These are phyloP conservation scores for Phlebiopsis gigantea DNA, from an alignment of 768 basidiomycete genomes.

Conservation along the genomic window DNA sequence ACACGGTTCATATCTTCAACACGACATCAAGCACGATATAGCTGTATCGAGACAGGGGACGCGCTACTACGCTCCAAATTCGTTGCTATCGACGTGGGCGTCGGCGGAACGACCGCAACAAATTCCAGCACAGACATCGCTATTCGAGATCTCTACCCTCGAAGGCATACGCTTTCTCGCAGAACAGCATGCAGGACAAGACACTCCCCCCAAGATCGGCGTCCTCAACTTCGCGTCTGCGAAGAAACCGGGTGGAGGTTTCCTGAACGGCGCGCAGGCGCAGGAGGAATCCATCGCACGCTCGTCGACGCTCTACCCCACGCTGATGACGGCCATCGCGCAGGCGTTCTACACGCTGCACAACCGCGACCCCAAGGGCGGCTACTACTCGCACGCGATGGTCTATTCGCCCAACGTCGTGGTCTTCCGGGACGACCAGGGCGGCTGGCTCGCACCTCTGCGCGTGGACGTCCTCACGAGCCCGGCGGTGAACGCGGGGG, in stretches of 20 bases:
- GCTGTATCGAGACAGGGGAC: conserved; percentile 38
- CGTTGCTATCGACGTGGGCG: conserved; percentile 43
- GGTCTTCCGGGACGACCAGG: conserved; percentile 60
- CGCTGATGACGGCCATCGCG: conserved; percentile 50
- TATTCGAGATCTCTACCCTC: conserved; percentile 61
- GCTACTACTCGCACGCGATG: conserved; percentile 77
- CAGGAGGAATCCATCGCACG: conserved; percentile 82
- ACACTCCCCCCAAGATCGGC: conserved; percentile 37
- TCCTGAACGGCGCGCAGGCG: conserved; percentile 65
- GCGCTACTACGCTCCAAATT: conserved; percentile 47
- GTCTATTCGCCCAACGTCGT: conserved; percentile 63
- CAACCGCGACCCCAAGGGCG: conserved; percentile 34
- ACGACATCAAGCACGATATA: conserved; percentile 32
- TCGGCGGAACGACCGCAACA: conserved; percentile 12
- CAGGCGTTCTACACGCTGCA: conserved; percentile 62
- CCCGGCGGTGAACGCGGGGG: conserved; percentile 70
- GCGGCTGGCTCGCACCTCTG: conserved; percentile 50
- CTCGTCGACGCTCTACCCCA: conserved; percentile 63
- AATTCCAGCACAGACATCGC: conserved; percentile 31
- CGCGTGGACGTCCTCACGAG: conserved; percentile 64
- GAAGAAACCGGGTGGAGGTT: conserved; percentile 71
- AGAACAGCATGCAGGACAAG: conserved; percentile 1
- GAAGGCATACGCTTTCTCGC: conserved; percentile 47
- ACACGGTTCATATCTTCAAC: conserved; percentile 35
- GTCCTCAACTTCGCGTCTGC: conserved; percentile 77